phyloP scores from a whole-genome alignment of 805 yeast species.

The Suhomyces faveliae region DNA sequence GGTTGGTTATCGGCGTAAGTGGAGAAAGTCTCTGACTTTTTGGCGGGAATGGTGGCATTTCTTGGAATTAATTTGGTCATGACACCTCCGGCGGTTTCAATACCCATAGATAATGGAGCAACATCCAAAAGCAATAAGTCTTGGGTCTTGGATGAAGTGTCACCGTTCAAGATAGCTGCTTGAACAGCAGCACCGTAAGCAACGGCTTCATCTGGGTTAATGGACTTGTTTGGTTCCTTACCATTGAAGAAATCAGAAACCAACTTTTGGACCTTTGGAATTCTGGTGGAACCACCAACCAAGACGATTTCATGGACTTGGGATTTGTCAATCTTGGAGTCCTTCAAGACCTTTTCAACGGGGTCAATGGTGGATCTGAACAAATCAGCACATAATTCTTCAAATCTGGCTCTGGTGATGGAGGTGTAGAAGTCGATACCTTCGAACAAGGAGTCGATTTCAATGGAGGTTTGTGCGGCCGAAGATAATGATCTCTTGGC shows the following conservation, averaged over 20 bases:
- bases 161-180: conserved; percentile 97
- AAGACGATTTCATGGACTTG: conserved; percentile 93
- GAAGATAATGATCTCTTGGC: conserved; percentile 96
- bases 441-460: conserved; percentile 91
- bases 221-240: conserved; percentile 94
- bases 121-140: conserved; percentile 77
- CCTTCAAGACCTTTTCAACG: conserved; percentile 92
- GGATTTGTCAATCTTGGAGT: conserved; percentile 81
- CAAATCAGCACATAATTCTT: conserved; percentile 88
- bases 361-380: conserved; percentile 95
- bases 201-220: conserved; percentile 99
- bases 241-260: conserved; percentile 89
- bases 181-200: conserved; percentile 99
- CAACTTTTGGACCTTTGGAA: conserved; percentile 95
- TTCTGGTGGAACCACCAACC: conserved; percentile 99
- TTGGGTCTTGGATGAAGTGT: conserved; percentile 48
- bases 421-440: conserved; percentile 96
- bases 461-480: conserved; percentile 93
- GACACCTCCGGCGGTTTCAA: conserved; percentile 96
- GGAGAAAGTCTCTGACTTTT: conserved; percentile 91
- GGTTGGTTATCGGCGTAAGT: conserved; percentile 97
- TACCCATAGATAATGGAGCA: conserved; percentile 91
- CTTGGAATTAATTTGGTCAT: conserved; percentile 94
- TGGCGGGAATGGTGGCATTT: conserved; percentile 94
- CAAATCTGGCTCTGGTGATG: conserved; percentile 95